Percentiles rank a stretch among this genome's conserved stretches.
Conservation (phyloP, 2,329 filamentous ascomycete genomes). For the Xylaria sp. region DNA sequence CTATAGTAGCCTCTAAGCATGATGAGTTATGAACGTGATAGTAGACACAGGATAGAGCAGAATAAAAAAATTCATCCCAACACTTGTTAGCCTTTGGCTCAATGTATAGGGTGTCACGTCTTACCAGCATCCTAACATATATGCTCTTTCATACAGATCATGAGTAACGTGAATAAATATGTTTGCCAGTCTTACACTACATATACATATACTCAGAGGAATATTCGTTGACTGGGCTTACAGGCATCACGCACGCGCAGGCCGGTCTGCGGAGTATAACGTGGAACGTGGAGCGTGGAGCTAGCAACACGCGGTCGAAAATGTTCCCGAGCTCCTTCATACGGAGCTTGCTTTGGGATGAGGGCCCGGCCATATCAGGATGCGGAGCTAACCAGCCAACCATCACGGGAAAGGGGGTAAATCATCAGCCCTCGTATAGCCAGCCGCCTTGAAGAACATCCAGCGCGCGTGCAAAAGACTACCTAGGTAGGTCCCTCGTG, state of each 20-base stretch:
- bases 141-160: not conserved
- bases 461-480: too few species aligned
- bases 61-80: conserved; percentile 23
- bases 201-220: not conserved
- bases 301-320: not conserved
- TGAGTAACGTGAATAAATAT: not conserved
- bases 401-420: not conserved
- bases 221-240: not conserved
- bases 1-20: conserved; percentile 40
- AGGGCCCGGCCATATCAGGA: not conserved
- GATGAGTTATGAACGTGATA: conserved; percentile 47
- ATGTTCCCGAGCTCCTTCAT: not conserved
- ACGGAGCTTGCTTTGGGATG: not conserved
- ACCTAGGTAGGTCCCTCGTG: too few species aligned
- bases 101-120: not conserved
- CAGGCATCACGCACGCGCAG: not conserved
- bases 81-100: not conserved
- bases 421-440: too few species aligned
- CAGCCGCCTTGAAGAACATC: not conserved
- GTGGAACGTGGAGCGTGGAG: not conserved
- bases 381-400: not conserved
- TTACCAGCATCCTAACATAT: not conserved
- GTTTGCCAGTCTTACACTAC: not conserved
- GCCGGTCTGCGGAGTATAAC: not conserved
- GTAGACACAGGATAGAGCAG: conserved; percentile 26